A percentile compares a stretch with the other conserved stretches of the same genome.
Conservation (phyloP, 148 eudicot genomes). For the Bassia scoparia region DNA sequence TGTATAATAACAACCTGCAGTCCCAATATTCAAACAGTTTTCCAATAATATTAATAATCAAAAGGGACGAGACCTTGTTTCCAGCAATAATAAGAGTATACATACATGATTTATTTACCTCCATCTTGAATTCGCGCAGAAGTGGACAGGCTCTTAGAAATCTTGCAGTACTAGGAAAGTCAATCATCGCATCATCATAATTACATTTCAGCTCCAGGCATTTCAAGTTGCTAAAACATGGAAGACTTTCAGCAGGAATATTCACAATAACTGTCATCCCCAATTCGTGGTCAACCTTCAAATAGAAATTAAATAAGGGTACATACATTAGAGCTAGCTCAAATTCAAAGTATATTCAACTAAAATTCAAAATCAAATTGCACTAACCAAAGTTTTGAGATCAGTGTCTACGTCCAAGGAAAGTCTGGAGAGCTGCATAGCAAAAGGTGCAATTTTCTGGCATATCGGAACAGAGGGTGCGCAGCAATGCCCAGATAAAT, state of each 20-base stretch:
- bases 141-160: too few species aligned
- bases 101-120: too few species aligned
- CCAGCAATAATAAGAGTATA: too few species aligned
- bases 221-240: neutral
- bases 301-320: neutral
- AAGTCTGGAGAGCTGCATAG: neutral
- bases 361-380: neutral
- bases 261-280: neutral
- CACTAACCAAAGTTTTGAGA: too few species aligned
- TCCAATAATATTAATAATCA: too few species aligned
- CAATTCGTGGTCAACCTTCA: too few species aligned
- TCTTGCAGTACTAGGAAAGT: neutral
- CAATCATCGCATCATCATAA: too few species aligned
- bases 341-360: neutral
- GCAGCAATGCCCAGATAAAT: neutral
- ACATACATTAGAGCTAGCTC: too few species aligned
- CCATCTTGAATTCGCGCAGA: too few species aligned
- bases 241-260: neutral
- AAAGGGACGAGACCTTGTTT: too few species aligned
- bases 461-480: neutral
- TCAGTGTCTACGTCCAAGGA: neutral
- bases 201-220: neutral
- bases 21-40: too few species aligned
- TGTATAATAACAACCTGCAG: too few species aligned
- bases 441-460: neutral